Conservation (phyloP, 768 basidiomycete species). For the Phylloporus arenicola region DNA sequence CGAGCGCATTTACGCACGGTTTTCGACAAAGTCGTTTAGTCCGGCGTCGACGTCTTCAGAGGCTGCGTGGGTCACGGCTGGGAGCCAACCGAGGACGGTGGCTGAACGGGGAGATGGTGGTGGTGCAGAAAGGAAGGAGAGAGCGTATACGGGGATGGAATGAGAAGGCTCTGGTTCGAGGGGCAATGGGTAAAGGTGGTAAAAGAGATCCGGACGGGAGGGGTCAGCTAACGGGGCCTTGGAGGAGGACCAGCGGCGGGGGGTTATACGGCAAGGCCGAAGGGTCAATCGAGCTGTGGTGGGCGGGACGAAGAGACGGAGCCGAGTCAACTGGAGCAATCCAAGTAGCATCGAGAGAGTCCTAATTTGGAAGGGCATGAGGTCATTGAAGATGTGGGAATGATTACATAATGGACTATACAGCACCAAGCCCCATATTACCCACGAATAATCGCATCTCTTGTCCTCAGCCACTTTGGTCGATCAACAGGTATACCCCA, state of each 20-base stretch:
- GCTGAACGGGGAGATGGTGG: constrained; percentile 43
- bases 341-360: constrained; percentile 9
- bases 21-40: constrained; percentile 67
- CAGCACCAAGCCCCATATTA: constrained; percentile 30
- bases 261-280: constrained; percentile 12
- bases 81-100: constrained; percentile 66
- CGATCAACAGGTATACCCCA: constrained; percentile 23
- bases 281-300: neutral
- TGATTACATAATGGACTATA: constrained; percentile 30
- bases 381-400: constrained; percentile 14
- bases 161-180: constrained; percentile 37
- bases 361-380: constrained; percentile 6
- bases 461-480: constrained; percentile 29
- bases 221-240: constrained; percentile 42
- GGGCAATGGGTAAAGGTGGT: constrained; percentile 57
- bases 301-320: neutral
- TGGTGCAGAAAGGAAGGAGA: constrained; percentile 53
- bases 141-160: constrained; percentile 48
- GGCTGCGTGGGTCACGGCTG: constrained; percentile 36
- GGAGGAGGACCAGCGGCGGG: constrained; percentile 15
- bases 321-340: neutral
- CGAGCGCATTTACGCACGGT: constrained; percentile 43
- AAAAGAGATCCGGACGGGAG: constrained; percentile 60
- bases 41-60: constrained; percentile 41
- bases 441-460: constrained; percentile 7